A percentile compares a stretch with the other conserved stretches of the same genome.
Evolutionary conservation across 2,329 filamentous ascomycete species (phyloP).

Genomic region (Cercospora janseana): DNA sequence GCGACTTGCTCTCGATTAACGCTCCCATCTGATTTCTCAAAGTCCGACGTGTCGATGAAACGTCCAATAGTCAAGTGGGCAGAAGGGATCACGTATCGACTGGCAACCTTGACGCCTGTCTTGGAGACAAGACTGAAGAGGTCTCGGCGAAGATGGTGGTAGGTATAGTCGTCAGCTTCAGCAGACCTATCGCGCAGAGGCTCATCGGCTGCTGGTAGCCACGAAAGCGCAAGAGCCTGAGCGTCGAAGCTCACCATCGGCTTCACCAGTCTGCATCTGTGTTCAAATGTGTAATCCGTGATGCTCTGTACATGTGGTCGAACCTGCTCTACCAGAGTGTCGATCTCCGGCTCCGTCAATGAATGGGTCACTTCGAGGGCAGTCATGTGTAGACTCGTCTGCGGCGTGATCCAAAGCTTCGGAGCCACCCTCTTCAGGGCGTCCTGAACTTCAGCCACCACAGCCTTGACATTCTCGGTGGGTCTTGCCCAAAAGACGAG

Average conservation of each 20-base stretch:
- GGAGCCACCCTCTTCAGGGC: constrained; percentile 63
- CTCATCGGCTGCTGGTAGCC: constrained; percentile 74
- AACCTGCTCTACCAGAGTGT: constrained; percentile 58
- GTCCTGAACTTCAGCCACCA: constrained; percentile 68
- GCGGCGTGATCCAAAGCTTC: constrained; percentile 87
- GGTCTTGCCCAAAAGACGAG: constrained; percentile 87
- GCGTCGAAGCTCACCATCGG: constrained; percentile 82
- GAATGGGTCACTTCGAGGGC: constrained; percentile 82
- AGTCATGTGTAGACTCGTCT: constrained; percentile 76
- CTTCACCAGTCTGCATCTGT: constrained; percentile 74
- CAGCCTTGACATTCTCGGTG: constrained; percentile 64
- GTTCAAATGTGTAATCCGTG: constrained; percentile 62
- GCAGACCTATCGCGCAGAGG: constrained; percentile 18
- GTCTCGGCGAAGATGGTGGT: constrained; percentile 85
- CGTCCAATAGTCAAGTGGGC: constrained; percentile 85
- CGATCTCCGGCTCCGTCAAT: constrained; percentile 67
- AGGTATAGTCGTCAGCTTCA: constrained; percentile 69
- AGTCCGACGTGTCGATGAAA: constrained; percentile 68
- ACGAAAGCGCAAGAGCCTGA: constrained; percentile 81
- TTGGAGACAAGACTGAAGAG: constrained; percentile 60
- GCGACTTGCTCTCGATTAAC: constrained; percentile 56
- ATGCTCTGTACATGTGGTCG: constrained; percentile 57
- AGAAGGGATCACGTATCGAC: constrained; percentile 82
- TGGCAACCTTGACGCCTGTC: constrained; percentile 67
- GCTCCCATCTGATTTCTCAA: constrained; percentile 43